Evolutionary conservation across 2,329 filamentous ascomycete species (phyloP).

Genomic region (Ophiosphaerella narmari): DNA sequence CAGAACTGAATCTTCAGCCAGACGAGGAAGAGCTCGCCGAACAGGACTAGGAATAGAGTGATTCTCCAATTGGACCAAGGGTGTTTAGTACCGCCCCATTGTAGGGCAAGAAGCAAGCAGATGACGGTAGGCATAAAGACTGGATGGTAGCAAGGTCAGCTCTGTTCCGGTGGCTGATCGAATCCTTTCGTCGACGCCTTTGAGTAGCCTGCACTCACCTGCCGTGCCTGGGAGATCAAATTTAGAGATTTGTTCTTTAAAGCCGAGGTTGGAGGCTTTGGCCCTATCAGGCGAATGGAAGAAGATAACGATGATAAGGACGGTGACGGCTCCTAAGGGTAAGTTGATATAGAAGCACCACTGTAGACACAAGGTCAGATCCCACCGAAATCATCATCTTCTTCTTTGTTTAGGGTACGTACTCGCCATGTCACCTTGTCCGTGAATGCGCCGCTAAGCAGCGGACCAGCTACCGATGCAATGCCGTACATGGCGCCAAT

Average conservation of each 20-base stretch:
- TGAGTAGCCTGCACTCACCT: too few relatives aligned
- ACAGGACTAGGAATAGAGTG: constrained; percentile 54
- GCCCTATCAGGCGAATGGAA: not conserved
- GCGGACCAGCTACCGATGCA: constrained; percentile 2
- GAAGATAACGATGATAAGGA: not conserved
- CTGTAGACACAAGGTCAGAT: too few relatives aligned
- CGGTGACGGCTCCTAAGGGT: constrained; percentile 1
- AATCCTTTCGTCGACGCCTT: too few relatives aligned
- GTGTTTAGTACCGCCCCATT: constrained; percentile 48
- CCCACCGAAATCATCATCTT: too few relatives aligned
- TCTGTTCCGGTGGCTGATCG: too few relatives aligned
- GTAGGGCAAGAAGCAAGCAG: constrained; percentile 52
- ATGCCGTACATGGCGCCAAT: constrained; percentile 1
- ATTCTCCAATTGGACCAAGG: constrained; percentile 50
- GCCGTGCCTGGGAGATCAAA: constrained; percentile 34
- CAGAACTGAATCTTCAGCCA: too few relatives aligned
- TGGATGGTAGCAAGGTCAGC: constrained; percentile 16
- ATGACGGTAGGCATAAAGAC: constrained; percentile 43
- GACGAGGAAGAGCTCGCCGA: too few relatives aligned
- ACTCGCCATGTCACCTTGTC: not conserved
- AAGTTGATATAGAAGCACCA: constrained; percentile 19
- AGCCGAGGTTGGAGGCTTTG: too few relatives aligned
- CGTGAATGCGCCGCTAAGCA: constrained; percentile 12
- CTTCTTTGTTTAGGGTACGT: too few relatives aligned
- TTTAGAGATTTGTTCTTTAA: not conserved